These are phyloP conservation scores for Podaxis sp. DNA, from an alignment of 768 basidiomycete species.

Conservation along the genomic window DNA sequence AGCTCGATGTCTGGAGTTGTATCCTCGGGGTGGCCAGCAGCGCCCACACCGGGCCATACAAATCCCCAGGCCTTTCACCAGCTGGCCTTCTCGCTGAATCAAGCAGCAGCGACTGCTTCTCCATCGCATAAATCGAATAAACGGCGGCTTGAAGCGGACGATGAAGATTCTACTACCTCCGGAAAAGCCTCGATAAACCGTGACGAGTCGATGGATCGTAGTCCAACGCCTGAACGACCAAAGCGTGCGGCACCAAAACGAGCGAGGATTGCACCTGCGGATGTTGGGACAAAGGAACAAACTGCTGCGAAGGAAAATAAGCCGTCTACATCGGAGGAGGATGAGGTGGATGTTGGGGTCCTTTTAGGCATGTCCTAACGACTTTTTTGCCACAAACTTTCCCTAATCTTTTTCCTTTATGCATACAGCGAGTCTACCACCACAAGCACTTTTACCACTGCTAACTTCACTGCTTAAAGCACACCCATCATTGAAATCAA, in stretches of 20 bases:
- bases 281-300: slow-evolving; percentile 38
- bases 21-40: slow-evolving; percentile 46
- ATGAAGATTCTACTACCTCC: slow-evolving; percentile 45
- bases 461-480: slow-evolving; percentile 64
- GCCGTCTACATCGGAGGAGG: slow-evolving; percentile 39
- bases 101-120: slow-evolving; percentile 26
- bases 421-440: slow-evolving; percentile 68
- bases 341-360: slow-evolving; percentile 78
- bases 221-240: slow-evolving; percentile 79
- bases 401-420: slow-evolving; percentile 19
- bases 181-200: slow-evolving; percentile 31
- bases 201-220: slow-evolving; percentile 82
- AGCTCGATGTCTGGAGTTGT: slow-evolving; percentile 43
- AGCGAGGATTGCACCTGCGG: slow-evolving; percentile 43
- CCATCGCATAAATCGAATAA: slow-evolving; percentile 48
- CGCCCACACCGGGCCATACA: slow-evolving; percentile 45
- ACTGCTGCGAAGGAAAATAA: slow-evolving; percentile 51
- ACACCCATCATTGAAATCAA: slow-evolving; percentile 71
- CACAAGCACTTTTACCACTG: slow-evolving; percentile 73
- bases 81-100: slow-evolving; percentile 49
- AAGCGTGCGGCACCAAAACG: slow-evolving; percentile 73
- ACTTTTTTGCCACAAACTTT: neutral
- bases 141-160: slow-evolving; percentile 67
- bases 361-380: slow-evolving; percentile 59
- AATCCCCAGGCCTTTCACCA: slow-evolving; percentile 56